phyloP scores from a whole-genome alignment of 108 stramenopile species.

The Fragilariopsis cylindrus region DNA sequence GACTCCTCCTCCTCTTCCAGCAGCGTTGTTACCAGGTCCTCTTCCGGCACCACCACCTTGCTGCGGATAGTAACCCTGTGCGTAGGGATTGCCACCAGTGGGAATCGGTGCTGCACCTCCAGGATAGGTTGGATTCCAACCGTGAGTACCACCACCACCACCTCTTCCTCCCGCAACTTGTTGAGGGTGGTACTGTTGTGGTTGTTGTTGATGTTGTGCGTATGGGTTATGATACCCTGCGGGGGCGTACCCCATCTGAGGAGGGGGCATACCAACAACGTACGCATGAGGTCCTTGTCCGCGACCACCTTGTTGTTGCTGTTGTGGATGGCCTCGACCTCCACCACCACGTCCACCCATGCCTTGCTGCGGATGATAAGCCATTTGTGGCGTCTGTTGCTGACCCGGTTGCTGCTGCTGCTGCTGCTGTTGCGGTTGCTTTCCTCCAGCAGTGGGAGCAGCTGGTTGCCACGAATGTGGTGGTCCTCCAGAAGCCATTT shows the following conservation, averaged over 20 bases:
- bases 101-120: slow-evolving; percentile 7
- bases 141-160: not conserved
- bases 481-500: slow-evolving; percentile 10
- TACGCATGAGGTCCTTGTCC: slow-evolving; percentile 15
- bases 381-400: slow-evolving; percentile 2
- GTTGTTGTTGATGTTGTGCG: slow-evolving; percentile 21
- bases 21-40: not conserved
- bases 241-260: slow-evolving; percentile 5
- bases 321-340: slow-evolving; percentile 7
- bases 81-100: slow-evolving; percentile 23
- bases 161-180: not conserved
- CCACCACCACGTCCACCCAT: slow-evolving; percentile 8
- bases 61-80: not conserved
- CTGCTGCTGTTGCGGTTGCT: slow-evolving; percentile 22
- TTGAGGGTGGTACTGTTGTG: slow-evolving; percentile 6
- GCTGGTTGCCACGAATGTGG: slow-evolving; percentile 37
- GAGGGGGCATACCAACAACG: slow-evolving; percentile 21
- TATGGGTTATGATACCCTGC: slow-evolving; percentile 10
- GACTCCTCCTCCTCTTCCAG: not conserved
- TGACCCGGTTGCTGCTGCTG: slow-evolving; percentile 21
- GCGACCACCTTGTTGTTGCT: not conserved
- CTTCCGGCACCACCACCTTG: not conserved
- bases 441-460: slow-evolving; percentile 24
- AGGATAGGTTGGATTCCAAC: slow-evolving; percentile 33
- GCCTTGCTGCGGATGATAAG: slow-evolving; percentile 2